Base-by-base conservation (phyloP, 768 basidiomycete genomes). In the Pleurotus tuoliensis region DNA sequence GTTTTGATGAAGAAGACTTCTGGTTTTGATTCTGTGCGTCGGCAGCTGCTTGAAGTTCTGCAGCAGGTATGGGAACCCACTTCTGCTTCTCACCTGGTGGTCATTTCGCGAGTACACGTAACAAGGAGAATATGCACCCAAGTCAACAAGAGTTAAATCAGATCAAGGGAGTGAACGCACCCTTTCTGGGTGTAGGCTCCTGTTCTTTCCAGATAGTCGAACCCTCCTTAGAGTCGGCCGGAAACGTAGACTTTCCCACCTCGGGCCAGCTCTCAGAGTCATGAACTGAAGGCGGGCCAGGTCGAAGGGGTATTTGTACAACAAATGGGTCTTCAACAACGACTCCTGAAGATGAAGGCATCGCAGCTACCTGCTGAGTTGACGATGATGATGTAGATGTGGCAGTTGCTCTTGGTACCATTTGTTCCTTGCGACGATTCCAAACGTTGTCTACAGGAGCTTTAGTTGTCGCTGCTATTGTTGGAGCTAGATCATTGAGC, bases 41-140 rank as follows among this genome's bases (percentile, higher is more conserved):
- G 9, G 77, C 75, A 13, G 82, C 75, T 5, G 80, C 81, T 62
- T 80, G 80, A 13, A 84, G 71, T 61, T 85, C 83, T 52, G 75
- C 70, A 0, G 80, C 70, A 2, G 83, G 82, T 43, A 85, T 81
- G n/a, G 76, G 73, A 0, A 79, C 75, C 84, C 84, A 85, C 69
- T 84, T 85, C 4, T 77, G 68, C 69, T 83, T 84, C 67, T 82
- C 82, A 60, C 72, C 80, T 78, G 60, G 5, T 51, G 22, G n/a
- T 16, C 48, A 58, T 41, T 16, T 30, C 16, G 18, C 48, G 48
- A 25, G 27, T 38, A 44, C 37, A 13, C n/a, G 38, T 5, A 39
- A 52, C n/a, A 25, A 37, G 55, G 15, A 34, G 46, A 38, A 43
- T 44, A 44, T 44, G 41, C 41, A 44, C 7, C 20, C 49, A 39